phyloP scores from a whole-genome alignment of 257 asterid genomes.

The Capsicum baccatum region DNA sequence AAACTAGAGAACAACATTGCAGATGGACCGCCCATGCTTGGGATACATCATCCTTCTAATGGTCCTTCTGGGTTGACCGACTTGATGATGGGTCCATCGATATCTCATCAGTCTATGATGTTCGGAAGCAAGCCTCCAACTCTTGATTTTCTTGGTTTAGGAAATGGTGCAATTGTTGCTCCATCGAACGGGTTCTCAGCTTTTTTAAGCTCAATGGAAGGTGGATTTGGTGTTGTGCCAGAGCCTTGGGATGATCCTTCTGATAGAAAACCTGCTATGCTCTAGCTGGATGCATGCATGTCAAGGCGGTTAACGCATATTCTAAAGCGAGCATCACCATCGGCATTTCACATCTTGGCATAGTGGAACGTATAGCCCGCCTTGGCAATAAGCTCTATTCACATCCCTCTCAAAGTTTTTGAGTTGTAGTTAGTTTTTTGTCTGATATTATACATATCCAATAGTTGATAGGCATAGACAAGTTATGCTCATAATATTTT shows the following conservation, averaged over 20 bases:
- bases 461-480: neutral
- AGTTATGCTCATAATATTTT: slow-evolving; percentile 2
- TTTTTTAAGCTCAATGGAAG: slow-evolving; percentile 52
- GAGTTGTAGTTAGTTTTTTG: neutral
- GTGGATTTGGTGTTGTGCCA: slow-evolving; percentile 37
- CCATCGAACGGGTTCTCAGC: slow-evolving; percentile 52
- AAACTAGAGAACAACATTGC: slow-evolving; percentile 59
- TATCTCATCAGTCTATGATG: slow-evolving; percentile 34
- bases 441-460: slow-evolving; percentile 6
- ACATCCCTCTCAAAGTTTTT: neutral
- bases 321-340: neutral
- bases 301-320: too few species aligned
- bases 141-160: slow-evolving; percentile 82
- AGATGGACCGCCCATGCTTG: slow-evolving; percentile 49
- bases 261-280: slow-evolving; percentile 64
- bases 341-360: neutral
- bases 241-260: slow-evolving; percentile 64
- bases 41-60: slow-evolving; percentile 50
- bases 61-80: slow-evolving; percentile 48
- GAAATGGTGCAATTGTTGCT: slow-evolving; percentile 51
- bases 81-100: slow-evolving; percentile 51
- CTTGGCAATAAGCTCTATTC: neutral
- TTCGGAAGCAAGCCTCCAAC: slow-evolving; percentile 63
- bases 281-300: slow-evolving; percentile 34
- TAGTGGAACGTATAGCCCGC: neutral